Conservation (phyloP, 192 early-diverging fungal genomes). For the Coemansia sp. region DNA sequence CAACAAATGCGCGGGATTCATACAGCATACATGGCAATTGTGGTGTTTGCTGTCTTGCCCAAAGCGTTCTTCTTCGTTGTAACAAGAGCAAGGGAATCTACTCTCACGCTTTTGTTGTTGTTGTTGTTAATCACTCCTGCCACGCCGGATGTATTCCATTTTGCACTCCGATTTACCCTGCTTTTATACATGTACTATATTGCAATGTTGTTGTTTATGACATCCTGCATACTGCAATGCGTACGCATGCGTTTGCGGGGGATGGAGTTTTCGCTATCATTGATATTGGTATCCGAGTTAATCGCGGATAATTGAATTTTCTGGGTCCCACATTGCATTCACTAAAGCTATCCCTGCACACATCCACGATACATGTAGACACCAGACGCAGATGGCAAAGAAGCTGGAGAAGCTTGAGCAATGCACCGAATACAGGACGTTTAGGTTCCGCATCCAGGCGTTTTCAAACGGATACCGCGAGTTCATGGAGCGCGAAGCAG, state of each 20-base stretch:
- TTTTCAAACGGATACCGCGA: slow-evolving; percentile 77
- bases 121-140: no score
- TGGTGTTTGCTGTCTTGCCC: no score
- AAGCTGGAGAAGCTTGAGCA: slow-evolving; percentile 71
- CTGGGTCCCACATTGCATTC: neutral
- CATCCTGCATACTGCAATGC: neutral
- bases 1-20: no score
- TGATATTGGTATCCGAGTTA: neutral
- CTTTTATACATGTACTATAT: neutral
- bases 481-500: slow-evolving; percentile 58
- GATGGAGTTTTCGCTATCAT: neutral
- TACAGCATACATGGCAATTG: no score
- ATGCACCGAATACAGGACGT: slow-evolving; percentile 73
- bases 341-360: neutral
- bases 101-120: neutral
- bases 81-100: neutral
- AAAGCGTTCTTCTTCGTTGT: neutral
- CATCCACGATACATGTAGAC: slow-evolving; percentile 38
- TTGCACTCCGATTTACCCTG: slow-evolving; percentile 2
- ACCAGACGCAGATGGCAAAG: slow-evolving; percentile 77
- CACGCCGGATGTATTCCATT: slow-evolving; percentile 1
- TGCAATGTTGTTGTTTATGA: no score
- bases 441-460: slow-evolving; percentile 81
- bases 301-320: neutral
- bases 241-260: no score